These are phyloP conservation scores for Mimosa pudica DNA, from an alignment of 306 rosid genomes.

Conservation along the genomic window DNA sequence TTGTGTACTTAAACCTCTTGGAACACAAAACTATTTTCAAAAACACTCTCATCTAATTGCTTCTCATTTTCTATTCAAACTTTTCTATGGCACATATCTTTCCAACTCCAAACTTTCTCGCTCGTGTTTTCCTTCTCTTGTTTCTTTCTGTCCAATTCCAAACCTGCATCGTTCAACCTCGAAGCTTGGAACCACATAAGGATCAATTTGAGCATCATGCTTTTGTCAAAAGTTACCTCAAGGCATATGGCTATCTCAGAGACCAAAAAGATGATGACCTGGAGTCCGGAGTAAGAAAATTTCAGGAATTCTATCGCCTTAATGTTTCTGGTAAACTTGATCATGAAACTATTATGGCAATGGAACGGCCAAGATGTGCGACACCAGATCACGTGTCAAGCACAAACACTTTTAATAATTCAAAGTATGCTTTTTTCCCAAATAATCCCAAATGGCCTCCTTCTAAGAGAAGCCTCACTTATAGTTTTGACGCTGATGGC, in stretches of 20 bases:
- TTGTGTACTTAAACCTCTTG: too few species aligned
- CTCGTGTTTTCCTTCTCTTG: not conserved
- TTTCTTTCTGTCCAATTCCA: slow-evolving; percentile 9
- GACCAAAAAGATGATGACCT: not conserved
- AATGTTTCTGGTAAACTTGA: slow-evolving; percentile 31
- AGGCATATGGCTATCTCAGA: slow-evolving; percentile 9
- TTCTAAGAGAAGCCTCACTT: slow-evolving; percentile 1
- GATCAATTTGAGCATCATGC: not conserved
- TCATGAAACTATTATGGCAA: not conserved
- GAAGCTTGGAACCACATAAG: not conserved
- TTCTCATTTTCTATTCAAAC: not conserved
- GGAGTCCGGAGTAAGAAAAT: slow-evolving; percentile 12
- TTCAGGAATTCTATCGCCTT: not conserved
- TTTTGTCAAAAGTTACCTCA: not conserved
- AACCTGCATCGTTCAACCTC: not conserved
- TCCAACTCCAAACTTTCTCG: not conserved
- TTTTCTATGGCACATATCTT: not conserved
- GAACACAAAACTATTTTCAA: too few species aligned
- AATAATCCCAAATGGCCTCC: slow-evolving; percentile 18
- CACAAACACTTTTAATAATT: not conserved
- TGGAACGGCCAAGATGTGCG: slow-evolving; percentile 22
- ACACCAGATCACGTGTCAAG: not conserved
- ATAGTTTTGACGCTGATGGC: not conserved
- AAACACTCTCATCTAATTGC: not conserved
- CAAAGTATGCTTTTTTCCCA: not conserved